phyloP scores from a whole-genome alignment of 495 filamentous ascomycete species.

The Penicillium coprophilum region DNA sequence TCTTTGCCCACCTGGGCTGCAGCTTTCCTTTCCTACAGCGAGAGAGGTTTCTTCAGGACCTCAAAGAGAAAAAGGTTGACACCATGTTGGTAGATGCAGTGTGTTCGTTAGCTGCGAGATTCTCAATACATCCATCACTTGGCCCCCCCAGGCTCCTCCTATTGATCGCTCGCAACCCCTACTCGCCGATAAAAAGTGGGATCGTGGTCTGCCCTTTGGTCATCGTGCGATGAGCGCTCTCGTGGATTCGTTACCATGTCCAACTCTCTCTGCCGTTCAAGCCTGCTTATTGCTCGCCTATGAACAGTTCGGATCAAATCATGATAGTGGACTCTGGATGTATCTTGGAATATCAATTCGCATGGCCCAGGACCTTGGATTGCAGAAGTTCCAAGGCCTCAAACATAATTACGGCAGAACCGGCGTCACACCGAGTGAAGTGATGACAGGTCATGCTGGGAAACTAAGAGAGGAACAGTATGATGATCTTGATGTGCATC shows the following conservation, averaged over 20 bases:
- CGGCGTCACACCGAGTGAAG: constrained; percentile 53
- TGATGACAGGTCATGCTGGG: constrained; percentile 47
- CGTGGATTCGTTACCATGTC: constrained; percentile 74
- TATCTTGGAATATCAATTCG: constrained; percentile 81
- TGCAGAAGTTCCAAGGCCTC: constrained; percentile 74
- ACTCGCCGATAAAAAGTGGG: constrained; percentile 44
- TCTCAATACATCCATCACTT: constrained; percentile 67
- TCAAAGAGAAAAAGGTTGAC: constrained; percentile 77
- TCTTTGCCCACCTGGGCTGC: constrained; percentile 75
- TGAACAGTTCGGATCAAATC: constrained; percentile 80
- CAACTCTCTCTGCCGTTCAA: constrained; percentile 75
- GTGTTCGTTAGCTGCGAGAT: constrained; percentile 77
- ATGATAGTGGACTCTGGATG: constrained; percentile 89
- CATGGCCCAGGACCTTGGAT: constrained; percentile 80
- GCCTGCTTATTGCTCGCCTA: constrained; percentile 80
- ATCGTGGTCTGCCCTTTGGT: constrained; percentile 67
- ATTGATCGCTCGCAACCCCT: constrained; percentile 49
- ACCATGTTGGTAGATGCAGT: constrained; percentile 84
- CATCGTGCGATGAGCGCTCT: constrained; percentile 72
- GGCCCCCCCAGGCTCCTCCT: constrained; percentile 50
- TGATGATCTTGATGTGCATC: constrained; percentile 35
- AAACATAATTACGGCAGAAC: constrained; percentile 62
- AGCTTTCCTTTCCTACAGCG: constrained; percentile 78
- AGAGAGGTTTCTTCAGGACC: constrained; percentile 63
- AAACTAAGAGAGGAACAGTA: constrained; percentile 46